Conservation (phyloP, 179 eudicot species). For the Silene coronaria region DNA sequence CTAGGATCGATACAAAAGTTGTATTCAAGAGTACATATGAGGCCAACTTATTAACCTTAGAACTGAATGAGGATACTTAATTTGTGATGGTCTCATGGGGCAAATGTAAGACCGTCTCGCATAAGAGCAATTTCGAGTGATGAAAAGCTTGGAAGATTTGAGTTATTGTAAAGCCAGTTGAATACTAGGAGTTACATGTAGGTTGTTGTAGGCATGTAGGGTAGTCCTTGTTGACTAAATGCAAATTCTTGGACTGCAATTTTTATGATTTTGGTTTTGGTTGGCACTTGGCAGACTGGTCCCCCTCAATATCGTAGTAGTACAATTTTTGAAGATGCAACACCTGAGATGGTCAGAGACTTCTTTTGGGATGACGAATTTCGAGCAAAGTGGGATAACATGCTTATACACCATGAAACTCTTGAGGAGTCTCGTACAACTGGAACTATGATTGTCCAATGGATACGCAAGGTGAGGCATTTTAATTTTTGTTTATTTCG, state of each 20-base stretch:
- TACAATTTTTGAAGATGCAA: conserved; percentile 87
- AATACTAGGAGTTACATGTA: no score
- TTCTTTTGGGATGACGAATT: conserved; percentile 97
- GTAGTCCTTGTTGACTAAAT: neutral
- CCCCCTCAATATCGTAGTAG: conserved; percentile 95
- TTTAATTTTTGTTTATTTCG: neutral
- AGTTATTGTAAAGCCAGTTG: no score
- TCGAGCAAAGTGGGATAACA: conserved; percentile 83
- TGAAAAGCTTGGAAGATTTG: neutral
- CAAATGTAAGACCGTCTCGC: neutral
- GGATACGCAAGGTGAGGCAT: conserved; percentile 73
- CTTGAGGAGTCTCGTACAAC: conserved; percentile 64
- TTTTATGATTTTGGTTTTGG: neutral
- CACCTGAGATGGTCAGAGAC: conserved; percentile 88
- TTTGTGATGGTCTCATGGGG: neutral
- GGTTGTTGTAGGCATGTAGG: no score
- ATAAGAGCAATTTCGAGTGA: neutral
- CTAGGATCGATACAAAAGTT: no score
- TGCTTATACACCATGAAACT: conserved; percentile 57
- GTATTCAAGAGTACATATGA: no score
- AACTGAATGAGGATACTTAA: neutral
- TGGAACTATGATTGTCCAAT: conserved; percentile 87
- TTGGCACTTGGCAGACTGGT: conserved; percentile 47
- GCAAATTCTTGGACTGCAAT: neutral
- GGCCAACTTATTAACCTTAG: neutral